phyloP scores from a whole-genome alignment of 2,329 filamentous ascomycete species.

The Lasiodiplodia sp. region DNA sequence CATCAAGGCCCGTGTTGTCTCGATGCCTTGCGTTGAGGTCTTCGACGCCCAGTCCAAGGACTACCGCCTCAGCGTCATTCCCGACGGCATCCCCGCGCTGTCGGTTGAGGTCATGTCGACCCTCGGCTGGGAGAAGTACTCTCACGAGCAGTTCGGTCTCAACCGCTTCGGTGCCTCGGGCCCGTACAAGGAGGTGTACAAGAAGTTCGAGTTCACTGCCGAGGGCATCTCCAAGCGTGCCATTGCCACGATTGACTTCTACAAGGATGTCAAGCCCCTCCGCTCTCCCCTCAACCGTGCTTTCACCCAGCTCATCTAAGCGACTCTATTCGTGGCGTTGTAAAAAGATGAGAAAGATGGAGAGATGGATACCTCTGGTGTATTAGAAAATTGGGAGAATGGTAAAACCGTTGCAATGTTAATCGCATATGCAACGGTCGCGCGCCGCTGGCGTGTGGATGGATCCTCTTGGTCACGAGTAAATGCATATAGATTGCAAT shows the following conservation, averaged over 20 bases:
- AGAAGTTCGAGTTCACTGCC: conserved; percentile 99
- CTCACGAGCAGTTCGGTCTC: conserved; percentile 98
- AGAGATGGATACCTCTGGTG: neutral
- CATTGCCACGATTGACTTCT: conserved; percentile 91
- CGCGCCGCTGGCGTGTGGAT: neutral
- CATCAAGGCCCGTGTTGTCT: conserved; percentile 89
- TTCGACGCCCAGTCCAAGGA: conserved; percentile 95
- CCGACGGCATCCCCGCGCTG: conserved; percentile 90
- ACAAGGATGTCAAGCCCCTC: conserved; percentile 87
- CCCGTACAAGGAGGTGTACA: conserved; percentile 97
- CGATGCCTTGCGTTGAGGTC: conserved; percentile 95
- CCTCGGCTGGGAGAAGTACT: conserved; percentile 98
- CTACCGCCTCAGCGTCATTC: conserved; percentile 90
- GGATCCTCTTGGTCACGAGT: conserved; percentile 12
- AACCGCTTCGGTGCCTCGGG: conserved; percentile 99
- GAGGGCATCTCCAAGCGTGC: conserved; percentile 97
- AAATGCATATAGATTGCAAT: conserved; percentile 27
- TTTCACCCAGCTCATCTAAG: conserved; percentile 95
- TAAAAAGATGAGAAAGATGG: conserved; percentile 14
- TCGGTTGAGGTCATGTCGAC: conserved; percentile 97
- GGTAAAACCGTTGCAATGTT: conserved; percentile 9
- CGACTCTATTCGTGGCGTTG: neutral
- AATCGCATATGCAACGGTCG: conserved; percentile 13
- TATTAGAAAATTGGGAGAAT: neutral
- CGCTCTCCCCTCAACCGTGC: conserved; percentile 96